Evolutionary conservation across 2,329 filamentous ascomycete genomes (phyloP).

Genomic region (Venturia pyrina): DNA sequence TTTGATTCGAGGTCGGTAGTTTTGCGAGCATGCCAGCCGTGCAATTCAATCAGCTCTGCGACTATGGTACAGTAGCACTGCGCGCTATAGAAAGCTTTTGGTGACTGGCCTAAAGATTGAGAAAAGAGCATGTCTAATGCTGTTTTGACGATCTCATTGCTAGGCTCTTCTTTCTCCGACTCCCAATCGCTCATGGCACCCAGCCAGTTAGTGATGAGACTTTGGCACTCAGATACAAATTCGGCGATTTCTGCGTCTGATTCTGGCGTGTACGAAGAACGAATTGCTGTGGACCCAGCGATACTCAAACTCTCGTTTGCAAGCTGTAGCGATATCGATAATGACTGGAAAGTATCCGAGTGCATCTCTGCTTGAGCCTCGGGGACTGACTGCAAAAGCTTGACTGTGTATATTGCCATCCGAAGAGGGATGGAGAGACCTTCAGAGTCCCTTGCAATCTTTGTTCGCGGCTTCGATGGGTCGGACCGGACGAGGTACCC

Average conservation of each 20-base stretch:
- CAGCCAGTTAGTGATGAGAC: slow-evolving; percentile 36
- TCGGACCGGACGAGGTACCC: slow-evolving; percentile 48
- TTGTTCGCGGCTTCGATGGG: slow-evolving; percentile 19
- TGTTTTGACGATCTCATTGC: slow-evolving; percentile 19
- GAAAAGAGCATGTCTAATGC: slow-evolving; percentile 19
- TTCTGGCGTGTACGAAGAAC: slow-evolving; percentile 36
- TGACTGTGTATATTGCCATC: slow-evolving; percentile 60
- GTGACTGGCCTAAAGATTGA: slow-evolving; percentile 17
- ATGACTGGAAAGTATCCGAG: slow-evolving; percentile 36
- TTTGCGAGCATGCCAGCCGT: slow-evolving; percentile 29
- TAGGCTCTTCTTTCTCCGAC: slow-evolving; percentile 13
- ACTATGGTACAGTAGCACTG: slow-evolving; percentile 29
- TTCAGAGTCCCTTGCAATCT: slow-evolving; percentile 49
- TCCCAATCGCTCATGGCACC: slow-evolving; percentile 14
- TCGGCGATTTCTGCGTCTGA: slow-evolving; percentile 43
- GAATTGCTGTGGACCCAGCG: slow-evolving; percentile 44
- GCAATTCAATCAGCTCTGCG: slow-evolving; percentile 30
- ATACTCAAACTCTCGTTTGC: slow-evolving; percentile 52
- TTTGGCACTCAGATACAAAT: slow-evolving; percentile 41
- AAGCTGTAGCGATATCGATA: slow-evolving; percentile 46
- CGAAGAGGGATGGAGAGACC: slow-evolving; percentile 65
- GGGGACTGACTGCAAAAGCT: slow-evolving; percentile 38
- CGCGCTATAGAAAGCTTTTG: slow-evolving; percentile 32
- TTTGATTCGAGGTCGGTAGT: slow-evolving; percentile 26
- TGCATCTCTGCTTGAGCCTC: slow-evolving; percentile 26